Evolutionary conservation across 2,329 filamentous ascomycete genomes (phyloP).

Genomic region (Colletotrichum noveboracense): DNA sequence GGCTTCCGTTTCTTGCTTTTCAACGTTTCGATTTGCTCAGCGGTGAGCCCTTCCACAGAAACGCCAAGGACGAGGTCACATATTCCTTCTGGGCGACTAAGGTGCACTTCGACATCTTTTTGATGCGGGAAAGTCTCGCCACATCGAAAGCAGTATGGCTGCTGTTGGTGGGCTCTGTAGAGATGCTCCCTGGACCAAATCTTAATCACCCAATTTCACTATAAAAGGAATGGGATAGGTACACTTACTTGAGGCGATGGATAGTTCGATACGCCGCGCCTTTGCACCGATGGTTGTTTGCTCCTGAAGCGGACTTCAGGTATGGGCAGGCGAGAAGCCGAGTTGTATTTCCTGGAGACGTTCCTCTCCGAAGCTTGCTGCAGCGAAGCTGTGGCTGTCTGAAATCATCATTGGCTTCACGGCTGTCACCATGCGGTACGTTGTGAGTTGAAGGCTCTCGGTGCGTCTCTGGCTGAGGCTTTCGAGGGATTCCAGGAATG

Average conservation of each 20-base stretch:
- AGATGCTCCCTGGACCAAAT: neutral
- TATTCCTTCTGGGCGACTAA: neutral
- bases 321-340: neutral
- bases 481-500: no score
- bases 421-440: no score
- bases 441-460: no score
- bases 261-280: neutral
- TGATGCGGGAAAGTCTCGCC: neutral
- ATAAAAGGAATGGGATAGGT: no score
- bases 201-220: no score
- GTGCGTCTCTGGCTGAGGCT: no score
- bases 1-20: neutral
- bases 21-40: neutral
- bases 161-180: neutral
- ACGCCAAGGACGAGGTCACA: neutral
- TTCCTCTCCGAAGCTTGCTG: no score
- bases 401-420: no score
- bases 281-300: neutral
- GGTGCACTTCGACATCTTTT: rapidly evolving
- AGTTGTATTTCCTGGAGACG: no score
- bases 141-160: neutral
- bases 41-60: neutral
- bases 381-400: no score
- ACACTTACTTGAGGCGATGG: neutral
- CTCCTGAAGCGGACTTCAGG: rapidly evolving